Percentiles rank a stretch among this genome's conserved stretches.
Conservation (phyloP, 192 early-diverging fungal species). For the Dissophora globulifera region DNA sequence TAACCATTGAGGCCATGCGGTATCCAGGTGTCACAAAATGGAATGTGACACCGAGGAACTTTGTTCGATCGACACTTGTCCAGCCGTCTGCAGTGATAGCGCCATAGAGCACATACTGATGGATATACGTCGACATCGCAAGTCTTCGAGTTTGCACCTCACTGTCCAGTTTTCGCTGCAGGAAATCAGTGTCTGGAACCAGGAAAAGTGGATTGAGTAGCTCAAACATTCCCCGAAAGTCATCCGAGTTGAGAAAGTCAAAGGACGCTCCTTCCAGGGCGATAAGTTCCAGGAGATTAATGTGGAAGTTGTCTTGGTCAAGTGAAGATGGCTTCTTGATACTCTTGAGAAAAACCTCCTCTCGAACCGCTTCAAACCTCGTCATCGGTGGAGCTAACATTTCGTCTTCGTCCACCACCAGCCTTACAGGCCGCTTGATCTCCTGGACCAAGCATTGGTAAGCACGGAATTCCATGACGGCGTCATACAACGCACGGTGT, state of each 20-base stretch:
- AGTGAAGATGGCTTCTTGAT: slow-evolving; percentile 8
- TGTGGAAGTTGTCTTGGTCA: neutral
- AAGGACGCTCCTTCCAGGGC: neutral
- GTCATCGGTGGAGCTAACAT: slow-evolving; percentile 6
- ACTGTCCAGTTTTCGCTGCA: neutral
- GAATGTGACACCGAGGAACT: slow-evolving; percentile 7
- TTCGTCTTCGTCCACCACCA: slow-evolving; percentile 12
- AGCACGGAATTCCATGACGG: slow-evolving; percentile 7
- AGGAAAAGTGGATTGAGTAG: neutral
- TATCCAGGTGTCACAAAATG: neutral
- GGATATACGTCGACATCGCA: neutral
- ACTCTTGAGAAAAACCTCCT: neutral
- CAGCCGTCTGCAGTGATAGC: slow-evolving; percentile 16
- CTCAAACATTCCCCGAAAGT: neutral
- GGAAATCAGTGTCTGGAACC: neutral
- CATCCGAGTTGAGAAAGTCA: neutral
- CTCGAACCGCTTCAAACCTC: slow-evolving; percentile 3
- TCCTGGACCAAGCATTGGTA: slow-evolving; percentile 12
- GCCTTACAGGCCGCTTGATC: neutral
- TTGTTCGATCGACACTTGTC: slow-evolving; percentile 18
- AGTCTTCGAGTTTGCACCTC: neutral
- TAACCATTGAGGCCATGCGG: slow-evolving; percentile 3
- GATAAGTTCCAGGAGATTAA: neutral
- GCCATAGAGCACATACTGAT: neutral
- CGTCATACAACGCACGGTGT: neutral